Base-by-base conservation (phyloP, 2,329 filamentous ascomycete genomes). In the Claviceps maximensis region DNA sequence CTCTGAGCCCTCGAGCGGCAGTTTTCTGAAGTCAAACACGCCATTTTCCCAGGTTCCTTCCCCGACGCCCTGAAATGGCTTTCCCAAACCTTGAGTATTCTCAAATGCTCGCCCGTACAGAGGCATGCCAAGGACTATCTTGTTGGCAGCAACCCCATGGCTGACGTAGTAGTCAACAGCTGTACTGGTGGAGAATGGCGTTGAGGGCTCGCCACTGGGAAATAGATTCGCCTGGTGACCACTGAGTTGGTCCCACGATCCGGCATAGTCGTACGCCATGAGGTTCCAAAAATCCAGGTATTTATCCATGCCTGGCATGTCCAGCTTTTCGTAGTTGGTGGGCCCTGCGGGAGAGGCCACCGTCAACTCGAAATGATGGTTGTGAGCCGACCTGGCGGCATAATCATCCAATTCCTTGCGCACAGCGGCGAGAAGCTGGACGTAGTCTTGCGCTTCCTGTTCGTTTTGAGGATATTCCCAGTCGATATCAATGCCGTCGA, bases 91-190 rank as follows among this genome's bases (percentile, higher is more conserved):
- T 27, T 84, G 76, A 0, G 91, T 96, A 58, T 82, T 79, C 59
- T 82, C 76, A 65, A 96, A 97, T 0, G 87, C 82, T 38, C 89
- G 86, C 1, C 91, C 91, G 65, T 96, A 97, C 13, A 97, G 73
- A 2, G 91, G 90, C 86, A 96, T 91, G 2, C 91, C 90, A 15
- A 96, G 68, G 3, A 95, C 86, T 52, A 97, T 80, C 70, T 95
- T 96, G 56, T 74, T 64, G 0, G 82, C 65, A 0, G 76, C 63
- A 0, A 96, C 82, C 7, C 84, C 83, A 13, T 78, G 75, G 1
- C 70, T 64, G 17, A 78, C 72, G 70, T 96, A 97, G 60, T 81
- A 76, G 13, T 81, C 71, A 7, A 97, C 71, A 0, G 90, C 89
- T 1, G 76, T 72, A 4, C 79, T 60, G 2, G 86, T 87, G 68